phyloP scores from a whole-genome alignment of 805 yeast species.

The Sungouiozyma ichnusensis region DNA sequence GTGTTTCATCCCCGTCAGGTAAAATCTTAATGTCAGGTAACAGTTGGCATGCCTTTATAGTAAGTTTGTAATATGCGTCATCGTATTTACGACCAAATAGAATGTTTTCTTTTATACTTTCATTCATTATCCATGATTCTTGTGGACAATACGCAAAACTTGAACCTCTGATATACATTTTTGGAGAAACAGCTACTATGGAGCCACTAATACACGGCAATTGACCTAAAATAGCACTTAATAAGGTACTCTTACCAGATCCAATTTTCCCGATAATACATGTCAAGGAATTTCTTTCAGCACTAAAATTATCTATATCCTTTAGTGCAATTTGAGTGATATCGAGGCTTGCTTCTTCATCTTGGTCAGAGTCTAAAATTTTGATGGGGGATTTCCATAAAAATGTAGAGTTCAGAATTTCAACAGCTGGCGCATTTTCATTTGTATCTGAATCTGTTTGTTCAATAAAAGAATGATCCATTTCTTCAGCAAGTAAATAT shows the following conservation, averaged over 20 bases:
- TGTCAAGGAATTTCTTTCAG: conserved; percentile 42
- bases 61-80: conserved; percentile 31
- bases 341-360: conserved; percentile 35
- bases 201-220: conserved; percentile 31
- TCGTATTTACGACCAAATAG: conserved; percentile 40
- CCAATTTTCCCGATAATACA: conserved; percentile 64
- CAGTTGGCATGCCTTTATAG: conserved; percentile 41
- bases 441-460: conserved; percentile 15
- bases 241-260: conserved; percentile 52
- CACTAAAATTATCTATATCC: conserved; percentile 37
- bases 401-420: conserved; percentile 41
- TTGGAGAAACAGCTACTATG: conserved; percentile 16
- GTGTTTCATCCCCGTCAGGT: conserved; percentile 44
- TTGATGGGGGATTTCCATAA: conserved; percentile 34
- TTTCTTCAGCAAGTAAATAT: conserved; percentile 39
- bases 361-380: conserved; percentile 17
- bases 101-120: conserved; percentile 41
- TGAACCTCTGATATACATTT: conserved; percentile 19
- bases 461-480: conserved; percentile 32
- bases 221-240: conserved; percentile 46
- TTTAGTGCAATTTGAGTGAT: conserved; percentile 40
- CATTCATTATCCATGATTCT: conserved; percentile 44
- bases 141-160: conserved; percentile 53
- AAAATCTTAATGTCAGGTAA: conserved; percentile 37
- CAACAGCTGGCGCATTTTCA: conserved; percentile 27